Percentiles rank a stretch among this genome's conserved stretches.
Evolutionary conservation across 2,329 filamentous ascomycete species (phyloP).

Genomic region (Venturia asperata): DNA sequence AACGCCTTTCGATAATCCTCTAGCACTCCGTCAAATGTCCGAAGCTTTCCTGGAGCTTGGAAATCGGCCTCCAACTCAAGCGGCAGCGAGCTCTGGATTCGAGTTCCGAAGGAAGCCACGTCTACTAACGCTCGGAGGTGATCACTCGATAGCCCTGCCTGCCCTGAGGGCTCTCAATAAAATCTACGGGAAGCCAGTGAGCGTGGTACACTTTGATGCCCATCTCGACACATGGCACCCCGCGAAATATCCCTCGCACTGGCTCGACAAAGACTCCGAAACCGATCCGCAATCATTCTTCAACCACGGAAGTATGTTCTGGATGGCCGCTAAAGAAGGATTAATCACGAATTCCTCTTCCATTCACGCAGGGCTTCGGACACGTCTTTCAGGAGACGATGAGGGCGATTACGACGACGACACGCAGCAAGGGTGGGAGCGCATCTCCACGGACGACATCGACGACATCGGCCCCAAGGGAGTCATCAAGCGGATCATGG

Average conservation of each 20-base stretch:
- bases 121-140: conserved; percentile 43
- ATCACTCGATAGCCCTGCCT: conserved; percentile 45
- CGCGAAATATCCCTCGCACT: conserved; percentile 68
- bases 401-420: conserved; percentile 66
- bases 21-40: conserved; percentile 78
- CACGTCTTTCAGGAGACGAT: conserved; percentile 59
- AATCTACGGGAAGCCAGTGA: conserved; percentile 39
- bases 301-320: conserved; percentile 89
- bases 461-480: conserved; percentile 71
- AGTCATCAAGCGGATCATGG: conserved; percentile 63
- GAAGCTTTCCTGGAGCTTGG: conserved; percentile 68
- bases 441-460: conserved; percentile 78
- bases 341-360: conserved; percentile 66
- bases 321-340: conserved; percentile 75
- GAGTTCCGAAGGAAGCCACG: conserved; percentile 40
- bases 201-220: conserved; percentile 47
- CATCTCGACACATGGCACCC: conserved; percentile 86
- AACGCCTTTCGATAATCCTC: conserved; percentile 75
- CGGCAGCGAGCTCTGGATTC: conserved; percentile 33
- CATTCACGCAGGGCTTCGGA: conserved; percentile 78
- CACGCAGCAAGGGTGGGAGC: conserved; percentile 65
- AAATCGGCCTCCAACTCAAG: conserved; percentile 35
- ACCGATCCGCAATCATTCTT: conserved; percentile 61
- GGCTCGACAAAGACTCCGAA: conserved; percentile 46
- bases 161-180: conserved; percentile 44